These are phyloP conservation scores for Rubia balearica DNA, from an alignment of 305 asterid genomes.

Conservation along the genomic window DNA sequence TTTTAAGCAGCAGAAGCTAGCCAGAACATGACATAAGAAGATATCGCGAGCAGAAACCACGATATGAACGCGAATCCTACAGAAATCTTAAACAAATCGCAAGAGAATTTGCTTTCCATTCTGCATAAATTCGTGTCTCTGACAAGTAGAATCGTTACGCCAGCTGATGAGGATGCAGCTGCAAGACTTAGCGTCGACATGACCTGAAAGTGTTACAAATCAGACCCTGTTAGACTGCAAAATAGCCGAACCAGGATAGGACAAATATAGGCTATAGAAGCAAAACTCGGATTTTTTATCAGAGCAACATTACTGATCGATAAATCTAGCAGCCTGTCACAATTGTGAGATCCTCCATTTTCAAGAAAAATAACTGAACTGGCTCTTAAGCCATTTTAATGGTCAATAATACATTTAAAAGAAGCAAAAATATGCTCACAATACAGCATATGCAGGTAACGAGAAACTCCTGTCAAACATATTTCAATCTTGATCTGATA, in stretches of 20 bases:
- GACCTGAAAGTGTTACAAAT: conserved; percentile 40
- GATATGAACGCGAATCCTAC: conserved; percentile 68
- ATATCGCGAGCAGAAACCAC: conserved; percentile 77
- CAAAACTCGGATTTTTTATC: neutral
- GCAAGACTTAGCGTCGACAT: conserved; percentile 78
- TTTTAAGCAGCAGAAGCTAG: conserved; percentile 58
- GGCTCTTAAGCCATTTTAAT: neutral
- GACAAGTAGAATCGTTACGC: conserved; percentile 58
- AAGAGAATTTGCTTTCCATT: conserved; percentile 33
- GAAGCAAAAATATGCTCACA: neutral
- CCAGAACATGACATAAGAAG: conserved; percentile 81
- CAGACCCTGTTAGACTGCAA: neutral
- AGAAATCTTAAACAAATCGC: conserved; percentile 62
- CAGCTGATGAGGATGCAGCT: conserved; percentile 86
- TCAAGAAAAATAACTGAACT: neutral
- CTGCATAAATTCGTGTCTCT: conserved; percentile 58
- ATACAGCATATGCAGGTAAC: neutral
- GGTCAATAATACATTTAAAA: no score
- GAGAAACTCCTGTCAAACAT: neutral
- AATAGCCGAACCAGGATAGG: no score
- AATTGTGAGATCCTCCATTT: neutral
- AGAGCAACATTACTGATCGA: neutral
- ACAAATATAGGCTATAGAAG: no score
- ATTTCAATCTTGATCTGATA: neutral
- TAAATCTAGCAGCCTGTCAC: neutral